Percentiles rank a stretch among this genome's conserved stretches.
Evolutionary conservation across 495 filamentous ascomycete species (phyloP).

Genomic region (Elasticomyces elasticus): DNA sequence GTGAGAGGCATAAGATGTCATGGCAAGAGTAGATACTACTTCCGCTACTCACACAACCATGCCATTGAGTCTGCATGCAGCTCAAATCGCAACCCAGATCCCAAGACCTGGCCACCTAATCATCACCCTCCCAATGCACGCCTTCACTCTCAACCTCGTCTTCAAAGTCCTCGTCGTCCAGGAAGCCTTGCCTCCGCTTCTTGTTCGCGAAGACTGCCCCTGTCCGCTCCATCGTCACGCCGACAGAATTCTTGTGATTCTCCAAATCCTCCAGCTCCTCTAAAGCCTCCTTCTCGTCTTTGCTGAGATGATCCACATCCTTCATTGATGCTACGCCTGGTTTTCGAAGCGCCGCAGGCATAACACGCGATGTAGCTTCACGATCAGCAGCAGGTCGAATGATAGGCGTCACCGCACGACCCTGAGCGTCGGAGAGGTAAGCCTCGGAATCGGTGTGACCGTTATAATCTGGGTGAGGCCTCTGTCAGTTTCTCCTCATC

Average conservation of each 20-base stretch:
- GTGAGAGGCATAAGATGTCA: too few relatives aligned
- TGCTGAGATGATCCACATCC: slow-evolving; percentile 29
- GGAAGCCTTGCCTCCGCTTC: slow-evolving; percentile 31
- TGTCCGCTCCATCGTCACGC: slow-evolving; percentile 39
- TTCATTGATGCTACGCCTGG: slow-evolving; percentile 31
- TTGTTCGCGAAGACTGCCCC: slow-evolving; percentile 38
- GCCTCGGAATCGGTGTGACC: slow-evolving; percentile 25
- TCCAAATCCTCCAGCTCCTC: slow-evolving; percentile 34
- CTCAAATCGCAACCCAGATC: not conserved
- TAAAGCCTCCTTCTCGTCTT: slow-evolving; percentile 32
- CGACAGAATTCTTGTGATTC: slow-evolving; percentile 39
- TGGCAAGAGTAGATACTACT: not conserved
- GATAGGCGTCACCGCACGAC: slow-evolving; percentile 30
- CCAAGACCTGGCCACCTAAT: not conserved
- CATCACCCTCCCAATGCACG: slow-evolving; percentile 3
- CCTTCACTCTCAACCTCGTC: slow-evolving; percentile 24
- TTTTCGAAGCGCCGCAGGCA: not conserved
- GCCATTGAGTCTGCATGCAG: not conserved
- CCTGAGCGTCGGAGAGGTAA: slow-evolving; percentile 31
- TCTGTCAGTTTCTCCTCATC: slow-evolving; percentile 2
- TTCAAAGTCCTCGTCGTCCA: slow-evolving; percentile 37
- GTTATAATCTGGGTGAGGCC: slow-evolving; percentile 1
- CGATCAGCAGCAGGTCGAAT: slow-evolving; percentile 9
- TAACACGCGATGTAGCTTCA: not conserved
- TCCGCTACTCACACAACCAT: not conserved